Base-by-base conservation (phyloP, 2,329 filamentous ascomycete genomes). In the Seiridium cupressi region DNA sequence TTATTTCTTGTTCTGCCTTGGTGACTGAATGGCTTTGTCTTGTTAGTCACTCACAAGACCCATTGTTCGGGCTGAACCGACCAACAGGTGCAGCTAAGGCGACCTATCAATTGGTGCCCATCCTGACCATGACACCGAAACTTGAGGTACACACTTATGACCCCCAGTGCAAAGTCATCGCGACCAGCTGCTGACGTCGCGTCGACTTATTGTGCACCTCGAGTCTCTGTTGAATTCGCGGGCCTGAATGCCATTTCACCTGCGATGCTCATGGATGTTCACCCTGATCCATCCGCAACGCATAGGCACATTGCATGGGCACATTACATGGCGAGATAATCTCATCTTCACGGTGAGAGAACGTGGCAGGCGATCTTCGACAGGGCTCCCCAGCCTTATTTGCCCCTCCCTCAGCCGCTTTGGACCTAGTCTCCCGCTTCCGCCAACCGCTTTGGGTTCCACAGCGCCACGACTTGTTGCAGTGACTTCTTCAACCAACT, bases 401-500 rank as follows among this genome's bases (percentile, higher is more conserved):
- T 18, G 46, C 32, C 35, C 26, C 34, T 18, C 36, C 11, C 5
- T 31, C 5, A 55, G 10, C 26, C 36, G n/a, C 42, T 55, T 42
- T 55, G 7, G 31, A 40, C 6, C 35, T 57, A 57, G 54, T 31
- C 40, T 47, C 26, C 54, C 44, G 54, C 42, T 46, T 47, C 44
- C 18, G 54, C 38, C 54, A 57, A 57, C 54, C 54, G 54, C 54
- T 44, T 57, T 47, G 11, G 38, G 54, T 44, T 47, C 54, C 54
- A 57, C 54, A 34, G 34, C 54, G 54, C 40, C 54, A 46, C 38
- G 38, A 13, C 18, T 26, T 32, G 35, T n/a, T n/a, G 26, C 13
- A 13, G 35, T 55, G 34, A 35, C n/a, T 38, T 42, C n/a, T 34
- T 57, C 13, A 31, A 38, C 54, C 38, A 57, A 57, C 54, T 18